Evolutionary conservation across 495 filamentous ascomycete genomes (phyloP), one percentile per base, ranked within the genome.

Genomic region (Immersiella caudata): DNA sequence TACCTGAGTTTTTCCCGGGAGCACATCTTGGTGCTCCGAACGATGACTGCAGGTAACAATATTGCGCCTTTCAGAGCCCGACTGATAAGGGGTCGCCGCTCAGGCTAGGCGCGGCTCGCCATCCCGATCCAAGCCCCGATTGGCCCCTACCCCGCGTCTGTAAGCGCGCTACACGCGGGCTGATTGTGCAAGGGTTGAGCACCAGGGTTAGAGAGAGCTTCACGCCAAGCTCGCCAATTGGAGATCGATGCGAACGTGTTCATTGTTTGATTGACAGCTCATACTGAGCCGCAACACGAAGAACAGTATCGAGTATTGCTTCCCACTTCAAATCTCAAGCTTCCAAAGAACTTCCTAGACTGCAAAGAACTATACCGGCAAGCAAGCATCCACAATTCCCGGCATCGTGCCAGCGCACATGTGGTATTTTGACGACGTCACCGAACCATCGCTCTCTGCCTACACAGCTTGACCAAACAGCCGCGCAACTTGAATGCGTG

Each of bases 361-460:
- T 33, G 29, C 29, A 8, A 33, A 33, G 29, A 33, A 33, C 4
- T 33, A 33, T n/a, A n/a, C n/a, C n/a, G n/a, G n/a, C 16, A 18
- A 18, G 21, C 5, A 54, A 5, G 5, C 50, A 24, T 6, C 50
- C n/a, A 7, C 21, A 54, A 54, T 54, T 12, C 12, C 16, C 11
- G 16, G 16, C 40, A 12, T 12, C 14, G 40, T 18, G 5, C 40
- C 40, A 46, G 40, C 21, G 35, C 49, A 64, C 52, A 64, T 64
- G 62, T 64, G 62, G 62, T 49, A 64, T 64, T 50, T 55, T 51
- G 24, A 16, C 62, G 62, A 46, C 58, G 58, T 36, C 35, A 46
- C 40, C 40, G 16, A 46, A 18, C 14, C 40, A 46, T 46, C 11
- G 11, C 40, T 46, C 5, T 18, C 16, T 4, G 40, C 40, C 40